Base-by-base conservation (phyloP, 352 stramenopile species). In the Pythium aphanidermatum region DNA sequence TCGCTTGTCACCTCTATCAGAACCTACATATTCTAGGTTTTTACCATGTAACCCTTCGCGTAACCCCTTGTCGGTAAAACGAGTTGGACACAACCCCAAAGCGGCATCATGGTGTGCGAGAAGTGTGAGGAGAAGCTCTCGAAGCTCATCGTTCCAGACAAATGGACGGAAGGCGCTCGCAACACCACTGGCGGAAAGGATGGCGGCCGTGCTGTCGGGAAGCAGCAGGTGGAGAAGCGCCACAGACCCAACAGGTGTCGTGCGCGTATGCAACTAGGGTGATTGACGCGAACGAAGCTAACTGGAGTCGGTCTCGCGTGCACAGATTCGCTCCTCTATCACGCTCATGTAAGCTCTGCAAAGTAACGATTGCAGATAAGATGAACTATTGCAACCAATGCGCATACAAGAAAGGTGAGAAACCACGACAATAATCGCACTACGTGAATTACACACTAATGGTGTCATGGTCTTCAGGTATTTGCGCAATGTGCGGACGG, bases 81-180 rank as follows among this genome's bases (percentile, higher is more conserved):
- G n/a, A n/a, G n/a, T 9, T 23, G 16, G n/a, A 40, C 11, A 21
- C 25, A 23, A 10, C 28, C 28, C 11, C 17, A 6, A n/a, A n/a
- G 29, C 17, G 3, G 7, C 19, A 34, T 55, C 23, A 87, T 87
- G 74, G 74, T 87, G 52, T 87, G 74, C 53, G 72, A 82, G 27
- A 79, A 80, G 48, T 87, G 74, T 51, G 74, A 87, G 47, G 70
- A 68, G 41, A 87, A 87, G 65, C 65, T 87, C n/a, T 79, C 72
- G 30, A 80, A 76, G 61, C 62, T 87, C 27, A 68, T 84, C 27
- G 76, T 88, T 51, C 76, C 76, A 9, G 76, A 88, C 62, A 83
- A 83, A 50, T 89, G 74, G 74, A 83, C 63, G 48, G 71, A 83
- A 23, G 69, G 74, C 40, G 70, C 73, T 17, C 61, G 71, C 34